Percentiles rank a stretch among this genome's conserved stretches.
phyloP scores from a whole-genome alignment of 345 rosid genomes.

The Tarenaya hassleriana region DNA sequence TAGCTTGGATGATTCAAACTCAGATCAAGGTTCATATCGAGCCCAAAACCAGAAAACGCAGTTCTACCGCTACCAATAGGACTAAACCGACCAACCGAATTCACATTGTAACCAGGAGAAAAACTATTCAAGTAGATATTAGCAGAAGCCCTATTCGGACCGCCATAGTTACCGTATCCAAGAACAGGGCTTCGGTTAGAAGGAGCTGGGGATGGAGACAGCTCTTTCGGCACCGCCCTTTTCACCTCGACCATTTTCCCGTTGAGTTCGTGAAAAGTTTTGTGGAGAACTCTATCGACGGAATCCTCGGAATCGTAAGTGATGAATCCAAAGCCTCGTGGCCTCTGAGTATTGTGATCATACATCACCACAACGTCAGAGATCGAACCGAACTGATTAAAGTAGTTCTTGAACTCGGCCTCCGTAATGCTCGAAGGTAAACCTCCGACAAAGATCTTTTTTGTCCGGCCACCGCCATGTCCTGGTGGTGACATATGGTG shows the following conservation, averaged over 20 bases:
- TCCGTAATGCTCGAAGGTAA: conserved; percentile 67
- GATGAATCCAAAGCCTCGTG: conserved; percentile 98
- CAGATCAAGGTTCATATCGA: conserved; percentile 63
- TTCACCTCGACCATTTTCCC: conserved; percentile 99
- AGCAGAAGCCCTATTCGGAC: conserved; percentile 39
- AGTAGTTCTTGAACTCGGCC: conserved; percentile 70
- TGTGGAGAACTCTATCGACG: conserved; percentile 78
- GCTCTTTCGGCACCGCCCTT: conserved; percentile 94
- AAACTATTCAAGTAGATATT: conserved; percentile 62
- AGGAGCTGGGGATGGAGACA: conserved; percentile 40
- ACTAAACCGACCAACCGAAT: conserved; percentile 69
- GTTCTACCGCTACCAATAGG: conserved; percentile 61
- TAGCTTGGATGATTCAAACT: conserved; percentile 55
- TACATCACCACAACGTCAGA: conserved; percentile 96
- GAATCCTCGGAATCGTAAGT: conserved; percentile 91
- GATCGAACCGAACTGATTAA: conserved; percentile 78
- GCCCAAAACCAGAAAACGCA: conserved; percentile 60
- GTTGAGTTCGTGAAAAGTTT: conserved; percentile 88
- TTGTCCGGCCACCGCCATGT: conserved; percentile 47
- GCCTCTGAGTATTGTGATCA: conserved; percentile 96
- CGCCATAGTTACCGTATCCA: conserved; percentile 57
- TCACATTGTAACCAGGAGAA: conserved; percentile 67
- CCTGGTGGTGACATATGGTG: conserved; percentile 33
- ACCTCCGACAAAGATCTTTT: conserved; percentile 92
- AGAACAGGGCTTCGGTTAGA: conserved; percentile 53